phyloP scores from a whole-genome alignment of 768 basidiomycete species.

The Tubosaeta sp. region DNA sequence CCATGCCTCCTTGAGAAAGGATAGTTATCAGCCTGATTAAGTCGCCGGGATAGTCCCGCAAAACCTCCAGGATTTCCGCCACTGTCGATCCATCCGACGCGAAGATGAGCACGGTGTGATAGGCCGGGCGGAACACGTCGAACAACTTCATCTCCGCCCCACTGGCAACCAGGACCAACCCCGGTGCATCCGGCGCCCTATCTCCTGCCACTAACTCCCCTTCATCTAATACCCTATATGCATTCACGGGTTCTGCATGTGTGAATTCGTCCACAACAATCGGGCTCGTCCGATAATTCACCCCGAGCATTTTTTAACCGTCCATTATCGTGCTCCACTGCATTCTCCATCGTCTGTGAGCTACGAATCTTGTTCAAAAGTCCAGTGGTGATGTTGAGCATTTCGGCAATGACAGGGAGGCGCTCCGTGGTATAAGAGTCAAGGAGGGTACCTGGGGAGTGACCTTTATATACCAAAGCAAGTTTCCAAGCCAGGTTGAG shows the following conservation, averaged over 20 bases:
- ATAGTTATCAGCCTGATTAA: conserved; percentile 11
- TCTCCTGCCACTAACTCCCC: conserved; percentile 9
- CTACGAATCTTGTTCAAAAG: conserved; percentile 5
- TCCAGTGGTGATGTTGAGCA: conserved; percentile 38
- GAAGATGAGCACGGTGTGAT: conserved; percentile 29
- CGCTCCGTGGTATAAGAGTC: conserved; percentile 42
- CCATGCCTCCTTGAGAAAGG: conserved; percentile 4
- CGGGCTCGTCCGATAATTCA: conserved; percentile 51
- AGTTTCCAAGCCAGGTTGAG: conserved; percentile 46
- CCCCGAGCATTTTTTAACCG: conserved; percentile 41
- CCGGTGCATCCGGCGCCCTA: conserved; percentile 14
- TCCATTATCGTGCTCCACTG: background rate
- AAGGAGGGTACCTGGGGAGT: conserved; percentile 35
- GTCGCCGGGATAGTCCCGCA: conserved; percentile 4
- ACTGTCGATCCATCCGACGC: conserved; percentile 1
- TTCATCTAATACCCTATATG: conserved; percentile 6
- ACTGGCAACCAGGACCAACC: background rate
- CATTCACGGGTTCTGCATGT: background rate
- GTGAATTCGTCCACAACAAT: conserved; percentile 38
- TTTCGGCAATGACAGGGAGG: conserved; percentile 41
- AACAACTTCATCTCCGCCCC: background rate
- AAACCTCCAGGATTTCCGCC: conserved; percentile 5
- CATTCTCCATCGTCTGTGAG: background rate
- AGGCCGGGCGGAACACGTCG: background rate
- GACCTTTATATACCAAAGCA: conserved; percentile 36